Percentiles rank a stretch among this genome's conserved stretches.
Evolutionary conservation across 2,329 filamentous ascomycete species (phyloP).

Genomic region (Sclerotinia trifoliorum): DNA sequence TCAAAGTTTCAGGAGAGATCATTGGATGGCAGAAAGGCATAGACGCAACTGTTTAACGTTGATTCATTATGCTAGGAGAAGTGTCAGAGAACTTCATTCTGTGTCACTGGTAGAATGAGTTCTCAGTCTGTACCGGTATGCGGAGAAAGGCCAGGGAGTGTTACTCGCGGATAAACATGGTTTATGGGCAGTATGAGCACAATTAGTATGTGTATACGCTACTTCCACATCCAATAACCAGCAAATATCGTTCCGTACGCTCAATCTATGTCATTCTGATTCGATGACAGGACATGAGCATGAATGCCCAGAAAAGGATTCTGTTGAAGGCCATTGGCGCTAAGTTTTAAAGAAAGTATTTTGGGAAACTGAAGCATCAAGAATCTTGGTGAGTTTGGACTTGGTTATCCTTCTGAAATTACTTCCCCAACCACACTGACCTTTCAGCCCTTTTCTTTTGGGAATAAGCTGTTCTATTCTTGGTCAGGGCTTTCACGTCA

Average conservation of each 20-base stretch:
- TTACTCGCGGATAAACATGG: background rate
- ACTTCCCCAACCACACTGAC: constrained; percentile 3
- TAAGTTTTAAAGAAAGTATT: background rate
- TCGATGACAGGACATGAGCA: background rate
- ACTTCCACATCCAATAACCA: background rate
- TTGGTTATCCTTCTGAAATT: background rate
- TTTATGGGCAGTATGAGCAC: background rate
- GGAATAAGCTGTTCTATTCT: background rate
- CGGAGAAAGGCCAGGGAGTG: background rate
- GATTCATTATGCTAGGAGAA: background rate
- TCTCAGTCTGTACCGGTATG: too few species aligned
- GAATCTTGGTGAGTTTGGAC: background rate
- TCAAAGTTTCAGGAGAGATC: background rate
- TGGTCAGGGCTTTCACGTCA: background rate
- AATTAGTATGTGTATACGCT: background rate
- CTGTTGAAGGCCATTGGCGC: background rate
- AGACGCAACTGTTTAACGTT: background rate
- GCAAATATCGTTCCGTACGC: background rate
- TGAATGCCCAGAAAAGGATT: background rate
- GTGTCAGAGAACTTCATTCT: background rate
- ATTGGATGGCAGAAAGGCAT: background rate
- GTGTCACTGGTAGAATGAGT: background rate
- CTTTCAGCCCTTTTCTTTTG: constrained; percentile 6
- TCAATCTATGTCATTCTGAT: background rate
- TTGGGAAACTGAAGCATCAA: background rate